phyloP scores from a whole-genome alignment of 768 basidiomycete species.

The Boletellus sp. region DNA sequence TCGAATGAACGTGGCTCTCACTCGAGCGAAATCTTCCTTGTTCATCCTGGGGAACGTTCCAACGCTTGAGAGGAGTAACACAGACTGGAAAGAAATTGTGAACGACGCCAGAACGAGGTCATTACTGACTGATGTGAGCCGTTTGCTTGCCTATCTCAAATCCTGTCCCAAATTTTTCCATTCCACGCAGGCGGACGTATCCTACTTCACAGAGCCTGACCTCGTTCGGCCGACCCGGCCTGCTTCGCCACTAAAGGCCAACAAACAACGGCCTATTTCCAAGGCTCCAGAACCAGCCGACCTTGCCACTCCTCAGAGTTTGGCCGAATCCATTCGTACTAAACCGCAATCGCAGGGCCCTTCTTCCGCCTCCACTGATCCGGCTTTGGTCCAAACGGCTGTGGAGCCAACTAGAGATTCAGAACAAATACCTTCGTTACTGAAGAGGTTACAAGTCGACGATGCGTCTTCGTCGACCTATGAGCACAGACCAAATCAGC shows the following conservation, averaged over 20 bases:
- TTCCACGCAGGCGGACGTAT: conserved; percentile 28
- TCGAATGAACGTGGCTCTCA: conserved; percentile 98
- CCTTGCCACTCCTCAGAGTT: conserved; percentile 38
- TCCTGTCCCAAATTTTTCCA: neutral
- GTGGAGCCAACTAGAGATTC: conserved; percentile 7
- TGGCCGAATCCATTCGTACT: conserved; percentile 29
- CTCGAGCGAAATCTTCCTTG: conserved; percentile 91
- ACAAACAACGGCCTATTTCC: conserved; percentile 19
- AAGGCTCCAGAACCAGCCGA: conserved; percentile 27
- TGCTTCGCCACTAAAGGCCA: conserved; percentile 18
- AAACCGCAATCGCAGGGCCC: conserved; percentile 19
- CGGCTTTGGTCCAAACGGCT: neutral
- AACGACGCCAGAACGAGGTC: conserved; percentile 66
- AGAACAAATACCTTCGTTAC: conserved; percentile 3
- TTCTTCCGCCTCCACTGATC: neutral
- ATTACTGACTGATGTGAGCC: conserved; percentile 57
- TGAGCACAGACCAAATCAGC: conserved; percentile 23
- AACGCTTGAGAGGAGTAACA: conserved; percentile 84
- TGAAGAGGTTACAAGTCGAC: conserved; percentile 21
- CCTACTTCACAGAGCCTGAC: conserved; percentile 38
- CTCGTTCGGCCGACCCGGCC: conserved; percentile 13
- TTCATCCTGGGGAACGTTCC: conserved; percentile 90
- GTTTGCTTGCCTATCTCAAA: neutral
- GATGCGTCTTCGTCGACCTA: conserved; percentile 16
- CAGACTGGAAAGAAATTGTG: conserved; percentile 75